A percentile compares a stretch with the other conserved stretches of the same genome.
phyloP scores from a whole-genome alignment of 164 flowering plant genomes.

The Kingdonia uniflora region DNA sequence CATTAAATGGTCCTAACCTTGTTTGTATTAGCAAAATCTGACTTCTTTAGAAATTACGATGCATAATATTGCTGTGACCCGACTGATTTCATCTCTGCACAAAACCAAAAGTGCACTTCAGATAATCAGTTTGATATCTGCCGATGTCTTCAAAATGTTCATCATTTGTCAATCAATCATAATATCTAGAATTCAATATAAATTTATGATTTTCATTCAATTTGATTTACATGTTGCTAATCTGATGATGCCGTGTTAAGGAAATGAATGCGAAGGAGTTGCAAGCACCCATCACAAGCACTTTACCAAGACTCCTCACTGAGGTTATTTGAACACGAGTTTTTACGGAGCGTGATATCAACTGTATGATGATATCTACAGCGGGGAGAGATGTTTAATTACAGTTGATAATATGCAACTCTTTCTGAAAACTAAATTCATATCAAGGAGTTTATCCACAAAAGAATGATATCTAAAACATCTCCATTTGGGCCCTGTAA shows the following conservation, averaged over 20 bases:
- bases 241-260: constrained; percentile 39
- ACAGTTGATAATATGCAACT: too few relatives aligned
- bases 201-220: constrained; percentile 79
- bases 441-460: too few relatives aligned
- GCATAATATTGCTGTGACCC: constrained; percentile 68
- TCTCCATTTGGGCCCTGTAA: too few relatives aligned
- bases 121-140: constrained; percentile 62
- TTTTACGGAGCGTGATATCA: constrained; percentile 89
- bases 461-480: too few relatives aligned
- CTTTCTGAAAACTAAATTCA: too few relatives aligned
- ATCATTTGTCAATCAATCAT: constrained; percentile 84
- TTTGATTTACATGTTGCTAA: constrained; percentile 36
- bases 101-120: constrained; percentile 58
- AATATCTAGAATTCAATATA: constrained; percentile 85
- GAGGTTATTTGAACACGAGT: constrained; percentile 58
- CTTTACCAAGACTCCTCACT: constrained; percentile 69
- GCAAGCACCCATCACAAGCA: constrained; percentile 63
- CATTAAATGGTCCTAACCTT: too few relatives aligned
- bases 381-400: too few relatives aligned
- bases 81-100: constrained; percentile 74
- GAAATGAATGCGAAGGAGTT: constrained; percentile 44
- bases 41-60: constrained; percentile 82
- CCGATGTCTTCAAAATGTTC: constrained; percentile 77
- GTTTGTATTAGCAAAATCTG: constrained; percentile 61
- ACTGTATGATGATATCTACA: too few relatives aligned